Evolutionary conservation across 1,284 basidiomycete genomes (phyloP), one percentile per base, ranked within the genome.

Genomic region (Phenoliferia sp.): DNA sequence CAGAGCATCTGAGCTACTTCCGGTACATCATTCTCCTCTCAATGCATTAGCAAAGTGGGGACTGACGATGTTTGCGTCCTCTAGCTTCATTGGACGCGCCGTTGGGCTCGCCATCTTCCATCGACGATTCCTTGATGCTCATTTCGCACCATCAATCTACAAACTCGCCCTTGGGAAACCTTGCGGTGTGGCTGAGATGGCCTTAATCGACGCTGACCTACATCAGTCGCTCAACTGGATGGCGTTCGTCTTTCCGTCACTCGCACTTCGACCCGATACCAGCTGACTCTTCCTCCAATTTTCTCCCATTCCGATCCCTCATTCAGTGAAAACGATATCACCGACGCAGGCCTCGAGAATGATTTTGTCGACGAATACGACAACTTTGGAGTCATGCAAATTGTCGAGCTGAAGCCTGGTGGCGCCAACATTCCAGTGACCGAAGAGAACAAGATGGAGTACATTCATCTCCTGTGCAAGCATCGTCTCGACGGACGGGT

Each of bases 21-120:
- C 94, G 94, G 78, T 99, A 96, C 75, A 61, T 34, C 52, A 34
- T 7, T 54, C n/a, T 26, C 1, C 12, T 36, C 22, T 6, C 50
- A 3, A n/a, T 22, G 26, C n/a, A 44, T 44, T 44, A 12, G 39
- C 39, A n/a, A n/a, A n/a, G n/a, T 44, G 39, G 39, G 39, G 48
- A 52, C 48, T 52, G 22, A 52, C 5, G n/a, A n/a, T n/a, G n/a
- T 19, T 39, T 31, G 16, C 55, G n/a, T 3, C 31, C 15, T 28
- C n/a, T 32, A 64, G 63, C 26, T 70, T 70, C 60, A 92, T 99
- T 58, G 96, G 96, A 3, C 88, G 94, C 54, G 88, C 98, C 72
- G 95, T 99, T 74, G 94, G 96, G 32, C 91, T 94, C 80, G 94
- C 93, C 19, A 93, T 95, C 72, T 94, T 92, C 78, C 95, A 98